phyloP scores from a whole-genome alignment of 1,284 basidiomycete genomes.

The Sporisorium graminicola region DNA sequence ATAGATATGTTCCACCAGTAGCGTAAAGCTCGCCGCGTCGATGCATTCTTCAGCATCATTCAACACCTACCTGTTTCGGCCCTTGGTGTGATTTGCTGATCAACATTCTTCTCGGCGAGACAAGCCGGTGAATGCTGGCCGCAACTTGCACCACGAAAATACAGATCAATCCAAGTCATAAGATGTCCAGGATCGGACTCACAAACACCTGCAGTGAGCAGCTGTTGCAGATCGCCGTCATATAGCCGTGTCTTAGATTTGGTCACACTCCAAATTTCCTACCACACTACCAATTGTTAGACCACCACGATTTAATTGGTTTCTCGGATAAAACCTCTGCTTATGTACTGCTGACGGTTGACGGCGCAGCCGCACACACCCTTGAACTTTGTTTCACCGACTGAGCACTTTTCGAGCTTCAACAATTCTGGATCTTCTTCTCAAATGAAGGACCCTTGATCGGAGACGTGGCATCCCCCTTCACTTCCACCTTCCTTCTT shows the following conservation, averaged over 20 bases:
- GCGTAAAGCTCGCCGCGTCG: background rate
- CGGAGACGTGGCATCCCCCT: slow-evolving; percentile 8
- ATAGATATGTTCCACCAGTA: background rate
- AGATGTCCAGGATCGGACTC: too few species aligned
- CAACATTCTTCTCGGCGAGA: background rate
- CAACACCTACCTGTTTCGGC: slow-evolving; percentile 5
- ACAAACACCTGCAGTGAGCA: background rate
- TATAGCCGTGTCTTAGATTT: background rate
- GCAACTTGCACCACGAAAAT: background rate
- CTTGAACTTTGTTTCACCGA: slow-evolving; percentile 9
- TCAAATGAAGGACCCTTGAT: background rate
- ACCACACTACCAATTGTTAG: background rate
- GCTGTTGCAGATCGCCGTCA: background rate
- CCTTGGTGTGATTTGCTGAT: background rate
- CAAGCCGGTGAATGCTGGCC: background rate
- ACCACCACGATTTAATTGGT: background rate
- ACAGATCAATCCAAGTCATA: background rate
- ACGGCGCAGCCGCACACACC: background rate
- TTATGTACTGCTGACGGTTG: slow-evolving; percentile 10
- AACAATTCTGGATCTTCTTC: slow-evolving; percentile 5
- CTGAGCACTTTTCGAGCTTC: slow-evolving; percentile 8
- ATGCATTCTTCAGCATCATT: background rate
- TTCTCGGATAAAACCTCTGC: background rate
- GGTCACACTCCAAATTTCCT: background rate
- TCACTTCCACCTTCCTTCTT: background rate